A percentile compares a stretch with the other conserved stretches of the same genome.
Evolutionary conservation across 148 eudicot genomes (phyloP).

Genomic region (Arbutus unedo): DNA sequence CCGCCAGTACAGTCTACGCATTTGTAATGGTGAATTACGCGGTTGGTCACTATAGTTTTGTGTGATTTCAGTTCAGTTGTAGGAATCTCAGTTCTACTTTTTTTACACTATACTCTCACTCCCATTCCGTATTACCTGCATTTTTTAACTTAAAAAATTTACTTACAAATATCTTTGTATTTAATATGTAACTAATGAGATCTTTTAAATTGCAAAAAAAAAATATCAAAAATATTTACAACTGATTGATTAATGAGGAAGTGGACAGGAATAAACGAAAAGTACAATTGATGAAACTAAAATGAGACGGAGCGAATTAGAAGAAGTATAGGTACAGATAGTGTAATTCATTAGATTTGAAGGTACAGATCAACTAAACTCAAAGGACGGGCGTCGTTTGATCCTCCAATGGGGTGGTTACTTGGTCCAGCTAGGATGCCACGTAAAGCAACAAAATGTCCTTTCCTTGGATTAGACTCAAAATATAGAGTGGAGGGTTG

Average conservation of each 20-base stretch:
- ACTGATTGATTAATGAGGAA: too few species aligned
- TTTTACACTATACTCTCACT: too few species aligned
- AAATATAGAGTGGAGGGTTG: background rate
- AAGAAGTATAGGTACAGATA: background rate
- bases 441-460: background rate
- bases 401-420: background rate
- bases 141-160: too few species aligned
- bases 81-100: too few species aligned
- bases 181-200: too few species aligned
- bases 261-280: too few species aligned
- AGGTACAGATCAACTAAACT: background rate
- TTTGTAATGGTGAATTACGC: background rate
- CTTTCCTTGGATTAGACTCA: slow-evolving; percentile 8
- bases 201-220: too few species aligned
- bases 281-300: background rate
- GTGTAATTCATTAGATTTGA: background rate
- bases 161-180: too few species aligned
- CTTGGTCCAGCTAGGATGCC: slow-evolving; percentile 8
- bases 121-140: too few species aligned
- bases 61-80: too few species aligned
- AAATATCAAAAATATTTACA: too few species aligned
- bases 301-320: background rate
- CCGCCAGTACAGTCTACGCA: background rate
- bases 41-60: background rate
- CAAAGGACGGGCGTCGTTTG: background rate